Conservation (phyloP, 1,139 yeast genomes). For the Yamadazyma triangularis region DNA sequence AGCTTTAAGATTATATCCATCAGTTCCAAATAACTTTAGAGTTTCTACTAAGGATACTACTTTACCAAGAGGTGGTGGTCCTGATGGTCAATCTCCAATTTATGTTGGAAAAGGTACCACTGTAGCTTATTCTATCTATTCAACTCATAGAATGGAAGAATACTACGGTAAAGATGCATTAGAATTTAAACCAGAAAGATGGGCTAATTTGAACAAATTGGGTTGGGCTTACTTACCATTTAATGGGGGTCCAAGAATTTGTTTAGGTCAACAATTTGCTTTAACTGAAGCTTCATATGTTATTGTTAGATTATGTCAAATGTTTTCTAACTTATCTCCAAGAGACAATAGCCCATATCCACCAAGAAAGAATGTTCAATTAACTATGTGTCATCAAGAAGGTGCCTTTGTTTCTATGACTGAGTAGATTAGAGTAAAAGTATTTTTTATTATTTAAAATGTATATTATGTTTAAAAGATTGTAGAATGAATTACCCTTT, state of each 20-base stretch:
- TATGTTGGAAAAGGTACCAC: slow-evolving; percentile 39
- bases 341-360: slow-evolving; percentile 23
- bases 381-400: slow-evolving; percentile 30
- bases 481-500: background rate
- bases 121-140: slow-evolving; percentile 37
- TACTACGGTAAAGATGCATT: slow-evolving; percentile 44
- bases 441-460: no score
- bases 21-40: slow-evolving; percentile 48
- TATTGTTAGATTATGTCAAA: slow-evolving; percentile 37
- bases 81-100: slow-evolving; percentile 35
- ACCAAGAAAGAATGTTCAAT: slow-evolving; percentile 28
- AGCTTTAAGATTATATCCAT: slow-evolving; percentile 47
- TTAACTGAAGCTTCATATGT: slow-evolving; percentile 49
- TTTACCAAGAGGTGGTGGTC: slow-evolving; percentile 52
- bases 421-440: no score
- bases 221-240: slow-evolving; percentile 50
- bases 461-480: no score
- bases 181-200: slow-evolving; percentile 45
- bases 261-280: slow-evolving; percentile 55
- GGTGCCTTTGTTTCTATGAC: slow-evolving; percentile 19
- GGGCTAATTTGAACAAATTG: slow-evolving; percentile 21
- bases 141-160: slow-evolving; percentile 37
- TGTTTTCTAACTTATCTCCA: slow-evolving; percentile 20
- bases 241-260: slow-evolving; percentile 56
- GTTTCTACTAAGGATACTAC: slow-evolving; percentile 41